phyloP scores from a whole-genome alignment of 2,329 filamentous ascomycete genomes.

The Arachnopeziza araneosa region DNA sequence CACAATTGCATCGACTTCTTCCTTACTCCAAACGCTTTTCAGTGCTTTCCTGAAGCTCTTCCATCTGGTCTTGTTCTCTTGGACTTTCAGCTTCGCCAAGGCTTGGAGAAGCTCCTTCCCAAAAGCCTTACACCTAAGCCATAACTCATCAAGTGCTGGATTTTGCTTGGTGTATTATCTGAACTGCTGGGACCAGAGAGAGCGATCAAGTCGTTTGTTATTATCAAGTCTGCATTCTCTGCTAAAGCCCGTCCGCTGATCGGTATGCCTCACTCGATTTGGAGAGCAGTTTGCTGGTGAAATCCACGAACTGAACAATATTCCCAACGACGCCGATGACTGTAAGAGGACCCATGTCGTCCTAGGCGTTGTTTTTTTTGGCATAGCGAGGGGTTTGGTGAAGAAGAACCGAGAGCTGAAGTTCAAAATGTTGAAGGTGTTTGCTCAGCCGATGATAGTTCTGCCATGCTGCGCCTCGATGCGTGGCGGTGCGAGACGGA shows the following conservation, averaged over 20 bases:
- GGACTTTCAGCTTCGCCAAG: slow-evolving; percentile 50
- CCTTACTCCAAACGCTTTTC: slow-evolving; percentile 1
- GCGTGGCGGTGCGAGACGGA: not conserved
- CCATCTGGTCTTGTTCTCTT: not conserved
- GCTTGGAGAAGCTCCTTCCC: slow-evolving; percentile 49
- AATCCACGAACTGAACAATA: slow-evolving; percentile 15
- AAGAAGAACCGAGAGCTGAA: not conserved
- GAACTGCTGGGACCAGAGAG: not conserved
- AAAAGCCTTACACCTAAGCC: slow-evolving; percentile 32
- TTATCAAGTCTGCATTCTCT: slow-evolving; percentile 3
- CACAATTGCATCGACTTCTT: not conserved
- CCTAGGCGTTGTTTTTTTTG: not conserved
- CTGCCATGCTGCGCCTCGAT: not conserved
- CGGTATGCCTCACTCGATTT: slow-evolving; percentile 5
- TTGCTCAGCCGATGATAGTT: not conserved
- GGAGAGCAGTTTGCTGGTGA: slow-evolving; percentile 9
- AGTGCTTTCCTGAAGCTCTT: slow-evolving; percentile 4
- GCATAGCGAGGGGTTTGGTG: not conserved
- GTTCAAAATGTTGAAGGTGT: not conserved
- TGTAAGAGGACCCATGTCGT: slow-evolving; percentile 6
- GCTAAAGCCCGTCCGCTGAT: slow-evolving; percentile 2
- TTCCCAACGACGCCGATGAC: slow-evolving; percentile 5
- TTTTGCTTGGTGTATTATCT: not conserved
- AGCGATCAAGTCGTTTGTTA: not conserved
- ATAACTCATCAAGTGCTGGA: not conserved